These are phyloP conservation scores for Diaporthe sp. DNA, from an alignment of 2,329 filamentous ascomycete species.

Conservation along the genomic window DNA sequence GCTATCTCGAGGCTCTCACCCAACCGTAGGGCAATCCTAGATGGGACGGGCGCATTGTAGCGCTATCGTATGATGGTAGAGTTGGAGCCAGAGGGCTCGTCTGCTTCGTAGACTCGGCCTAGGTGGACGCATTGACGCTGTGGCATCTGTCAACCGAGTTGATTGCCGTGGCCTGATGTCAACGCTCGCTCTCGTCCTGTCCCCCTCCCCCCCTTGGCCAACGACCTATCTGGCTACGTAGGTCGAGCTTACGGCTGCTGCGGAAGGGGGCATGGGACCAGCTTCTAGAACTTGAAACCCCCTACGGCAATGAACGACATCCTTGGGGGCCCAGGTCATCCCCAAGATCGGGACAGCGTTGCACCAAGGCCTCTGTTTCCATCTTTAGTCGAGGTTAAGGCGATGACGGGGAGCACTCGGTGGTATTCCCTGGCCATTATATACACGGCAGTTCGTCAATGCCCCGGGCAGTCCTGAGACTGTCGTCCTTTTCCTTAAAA, in stretches of 20 bases:
- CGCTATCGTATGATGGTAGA: neutral
- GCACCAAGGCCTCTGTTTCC: conserved; percentile 24
- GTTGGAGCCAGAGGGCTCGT: conserved; percentile 9
- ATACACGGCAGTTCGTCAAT: conserved; percentile 18
- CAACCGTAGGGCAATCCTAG: neutral
- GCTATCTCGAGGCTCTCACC: neutral
- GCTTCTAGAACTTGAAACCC: conserved; percentile 28
- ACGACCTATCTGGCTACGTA: neutral
- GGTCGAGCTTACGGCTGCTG: conserved; percentile 1
- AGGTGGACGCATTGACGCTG: conserved; percentile 27
- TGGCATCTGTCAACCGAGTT: conserved; percentile 30
- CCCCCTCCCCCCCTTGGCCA: conserved; percentile 13
- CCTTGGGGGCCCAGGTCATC: conserved; percentile 4
- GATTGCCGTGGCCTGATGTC: conserved; percentile 16
- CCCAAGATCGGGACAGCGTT: conserved; percentile 21
- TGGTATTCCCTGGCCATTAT: conserved; percentile 12
- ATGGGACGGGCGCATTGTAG: neutral
- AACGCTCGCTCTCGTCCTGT: neutral
- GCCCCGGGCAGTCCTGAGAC: neutral
- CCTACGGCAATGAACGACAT: conserved; percentile 27
- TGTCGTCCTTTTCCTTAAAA: neutral
- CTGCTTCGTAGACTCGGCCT: conserved; percentile 14
- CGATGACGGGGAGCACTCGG: conserved; percentile 19
- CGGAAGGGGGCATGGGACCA: conserved; percentile 18
- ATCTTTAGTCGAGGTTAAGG: conserved; percentile 12